Conservation (phyloP, 108 stramenopile species). For the Bacterosira constricta region DNA sequence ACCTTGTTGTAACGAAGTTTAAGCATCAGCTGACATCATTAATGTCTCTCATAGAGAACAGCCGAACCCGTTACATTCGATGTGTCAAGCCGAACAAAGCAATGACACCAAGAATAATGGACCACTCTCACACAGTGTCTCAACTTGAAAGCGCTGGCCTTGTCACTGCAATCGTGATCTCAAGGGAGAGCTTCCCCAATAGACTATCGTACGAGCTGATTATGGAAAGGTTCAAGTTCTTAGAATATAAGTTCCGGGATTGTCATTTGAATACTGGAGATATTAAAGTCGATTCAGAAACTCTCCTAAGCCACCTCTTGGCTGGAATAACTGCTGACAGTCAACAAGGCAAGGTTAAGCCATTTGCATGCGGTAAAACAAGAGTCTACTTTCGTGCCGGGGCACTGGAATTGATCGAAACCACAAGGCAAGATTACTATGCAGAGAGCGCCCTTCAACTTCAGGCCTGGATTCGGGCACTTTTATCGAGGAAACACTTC, state of each 20-base stretch:
- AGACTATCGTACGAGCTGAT: conserved; percentile 77
- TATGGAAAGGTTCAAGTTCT: conserved; percentile 67
- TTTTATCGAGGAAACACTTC: conserved; percentile 42
- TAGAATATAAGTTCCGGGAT: conserved; percentile 43
- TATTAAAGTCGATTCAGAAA: conserved; percentile 39
- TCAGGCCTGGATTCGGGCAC: conserved; percentile 60
- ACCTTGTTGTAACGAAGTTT: conserved; percentile 73
- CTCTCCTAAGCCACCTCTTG: conserved; percentile 33
- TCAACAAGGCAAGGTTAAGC: conserved; percentile 48
- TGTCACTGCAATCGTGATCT: conserved; percentile 87
- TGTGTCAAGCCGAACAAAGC: conserved; percentile 90
- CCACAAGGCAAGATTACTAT: conserved; percentile 64
- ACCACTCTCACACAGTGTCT: conserved; percentile 73
- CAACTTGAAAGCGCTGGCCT: conserved; percentile 96
- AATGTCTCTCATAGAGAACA: conserved; percentile 66
- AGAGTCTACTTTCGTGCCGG: conserved; percentile 85
- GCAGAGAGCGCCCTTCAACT: conserved; percentile 54
- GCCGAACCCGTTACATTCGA: conserved; percentile 85
- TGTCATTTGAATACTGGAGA: conserved; percentile 36
- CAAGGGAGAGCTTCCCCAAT: conserved; percentile 92
- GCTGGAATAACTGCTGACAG: conserved; percentile 36
- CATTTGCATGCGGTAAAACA: conserved; percentile 87
- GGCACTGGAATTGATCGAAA: conserved; percentile 80
- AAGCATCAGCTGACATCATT: conserved; percentile 62
- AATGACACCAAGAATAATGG: conserved; percentile 61